Percentiles rank a stretch among this genome's conserved stretches.
phyloP scores from a whole-genome alignment of 1,284 basidiomycete species.

The Heterobasidion parviporum region DNA sequence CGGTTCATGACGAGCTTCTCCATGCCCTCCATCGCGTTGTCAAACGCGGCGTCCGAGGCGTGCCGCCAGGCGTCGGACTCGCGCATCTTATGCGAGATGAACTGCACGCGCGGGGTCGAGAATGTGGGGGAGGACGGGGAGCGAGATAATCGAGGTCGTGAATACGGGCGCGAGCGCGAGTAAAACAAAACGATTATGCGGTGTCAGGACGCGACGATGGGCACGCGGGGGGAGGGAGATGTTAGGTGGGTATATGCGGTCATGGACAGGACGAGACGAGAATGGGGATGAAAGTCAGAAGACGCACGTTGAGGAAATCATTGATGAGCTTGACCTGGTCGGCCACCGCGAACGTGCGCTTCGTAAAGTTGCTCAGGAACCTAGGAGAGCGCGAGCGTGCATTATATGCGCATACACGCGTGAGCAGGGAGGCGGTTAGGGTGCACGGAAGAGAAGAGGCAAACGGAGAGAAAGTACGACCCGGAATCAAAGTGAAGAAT shows the following conservation, averaged over 20 bases:
- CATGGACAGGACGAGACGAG: no score
- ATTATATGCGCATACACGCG: not conserved
- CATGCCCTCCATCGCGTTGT: constrained; percentile 97
- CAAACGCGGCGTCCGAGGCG: constrained; percentile 77
- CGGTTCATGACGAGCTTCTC: constrained; percentile 99
- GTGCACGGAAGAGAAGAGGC: not conserved
- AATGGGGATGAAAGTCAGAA: no score
- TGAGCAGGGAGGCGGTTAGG: not conserved
- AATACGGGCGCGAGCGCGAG: not conserved
- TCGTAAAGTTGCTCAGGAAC: constrained; percentile 87
- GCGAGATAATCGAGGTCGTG: constrained; percentile 1
- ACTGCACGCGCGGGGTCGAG: constrained; percentile 36
- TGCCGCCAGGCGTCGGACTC: constrained; percentile 78
- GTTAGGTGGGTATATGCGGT: not conserved
- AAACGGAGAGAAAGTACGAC: not conserved
- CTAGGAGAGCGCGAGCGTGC: constrained; percentile 28
- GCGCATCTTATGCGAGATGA: constrained; percentile 84
- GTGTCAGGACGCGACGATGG: no score
- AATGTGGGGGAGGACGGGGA: not conserved
- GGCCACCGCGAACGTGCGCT: constrained; percentile 79
- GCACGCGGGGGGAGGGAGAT: not conserved
- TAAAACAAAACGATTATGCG: not conserved
- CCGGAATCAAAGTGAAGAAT: not conserved
- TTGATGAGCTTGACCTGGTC: constrained; percentile 93
- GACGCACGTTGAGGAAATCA: constrained; percentile 78